These are phyloP conservation scores for Mortierella sp. DNA, from an alignment of 371 early-diverging fungal species.

Conservation along the genomic window DNA sequence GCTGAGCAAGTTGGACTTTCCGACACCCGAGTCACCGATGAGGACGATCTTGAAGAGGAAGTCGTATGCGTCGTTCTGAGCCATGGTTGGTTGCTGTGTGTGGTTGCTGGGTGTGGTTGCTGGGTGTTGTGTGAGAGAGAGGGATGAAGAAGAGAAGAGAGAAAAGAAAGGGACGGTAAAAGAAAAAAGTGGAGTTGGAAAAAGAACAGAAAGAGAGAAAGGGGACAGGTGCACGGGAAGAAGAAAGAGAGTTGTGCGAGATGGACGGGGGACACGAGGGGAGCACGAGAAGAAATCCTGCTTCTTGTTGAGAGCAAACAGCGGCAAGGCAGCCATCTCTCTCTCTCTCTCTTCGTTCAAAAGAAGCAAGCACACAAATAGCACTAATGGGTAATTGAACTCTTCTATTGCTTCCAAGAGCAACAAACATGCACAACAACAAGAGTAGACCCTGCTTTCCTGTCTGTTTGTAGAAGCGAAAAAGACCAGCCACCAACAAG, in stretches of 20 bases:
- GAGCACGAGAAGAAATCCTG: not conserved
- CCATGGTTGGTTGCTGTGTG: constrained; percentile 50
- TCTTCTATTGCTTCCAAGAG: not conserved
- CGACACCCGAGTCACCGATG: constrained; percentile 97
- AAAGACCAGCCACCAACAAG: no score
- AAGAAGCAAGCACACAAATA: not conserved
- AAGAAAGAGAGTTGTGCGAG: not conserved
- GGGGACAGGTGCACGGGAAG: constrained; percentile 4
- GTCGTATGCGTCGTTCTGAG: constrained; percentile 89
- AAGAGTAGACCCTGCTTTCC: not conserved
- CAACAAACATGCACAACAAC: not conserved
- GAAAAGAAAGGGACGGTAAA: not conserved
- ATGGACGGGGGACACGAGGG: constrained; percentile 5
- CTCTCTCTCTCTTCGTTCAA: not conserved
- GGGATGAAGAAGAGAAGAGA: constrained; percentile 9
- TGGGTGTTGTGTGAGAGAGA: constrained; percentile 1
- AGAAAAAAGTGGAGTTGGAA: constrained; percentile 15
- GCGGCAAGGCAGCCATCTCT: not conserved
- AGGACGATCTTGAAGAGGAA: constrained; percentile 92
- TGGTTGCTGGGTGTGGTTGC: not conserved
- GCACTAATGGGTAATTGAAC: no score
- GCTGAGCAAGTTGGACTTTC: constrained; percentile 96
- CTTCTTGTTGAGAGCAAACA: constrained; percentile 5
- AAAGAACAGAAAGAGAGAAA: not conserved
- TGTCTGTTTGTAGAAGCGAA: no score